Evolutionary conservation across 1,139 yeast species (phyloP).

Genomic region (Yamadazyma diddensiae): DNA sequence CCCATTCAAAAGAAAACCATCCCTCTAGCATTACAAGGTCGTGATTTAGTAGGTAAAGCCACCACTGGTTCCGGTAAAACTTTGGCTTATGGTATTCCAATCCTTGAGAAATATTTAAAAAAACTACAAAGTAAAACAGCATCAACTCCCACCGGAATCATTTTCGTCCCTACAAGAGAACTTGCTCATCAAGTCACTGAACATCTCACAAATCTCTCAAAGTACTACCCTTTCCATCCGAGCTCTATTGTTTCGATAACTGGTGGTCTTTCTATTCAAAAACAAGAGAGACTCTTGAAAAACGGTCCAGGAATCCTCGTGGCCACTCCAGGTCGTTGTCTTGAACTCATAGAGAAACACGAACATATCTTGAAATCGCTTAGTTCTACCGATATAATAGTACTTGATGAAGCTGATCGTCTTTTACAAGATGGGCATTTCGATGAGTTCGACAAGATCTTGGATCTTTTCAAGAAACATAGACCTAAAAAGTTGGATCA

Average conservation of each 20-base stretch:
- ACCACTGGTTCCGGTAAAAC: constrained; percentile 99
- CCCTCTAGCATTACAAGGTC: constrained; percentile 69
- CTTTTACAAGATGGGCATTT: constrained; percentile 94
- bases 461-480: constrained; percentile 53
- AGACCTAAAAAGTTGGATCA: constrained; percentile 21
- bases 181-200: constrained; percentile 90
- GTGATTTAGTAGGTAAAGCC: constrained; percentile 91
- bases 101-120: constrained; percentile 60
- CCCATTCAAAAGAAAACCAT: constrained; percentile 78
- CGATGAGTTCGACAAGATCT: constrained; percentile 82
- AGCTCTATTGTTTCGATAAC: constrained; percentile 75
- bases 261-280: constrained; percentile 92
- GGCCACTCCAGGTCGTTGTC: constrained; percentile 94
- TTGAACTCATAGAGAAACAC: constrained; percentile 73
- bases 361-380: constrained; percentile 52
- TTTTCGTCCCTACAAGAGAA: constrained; percentile 95
- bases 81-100: constrained; percentile 93
- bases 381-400: constrained; percentile 65
- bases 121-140: constrained; percentile 23
- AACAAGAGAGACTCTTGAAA: constrained; percentile 76
- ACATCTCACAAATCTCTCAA: constrained; percentile 65
- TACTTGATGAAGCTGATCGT: constrained; percentile 97
- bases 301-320: constrained; percentile 81
- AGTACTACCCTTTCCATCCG: constrained; percentile 54
- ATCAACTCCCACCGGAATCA: constrained; percentile 63